Percentiles rank a stretch among this genome's conserved stretches.
Evolutionary conservation across 2,329 filamentous ascomycete species (phyloP).

Genomic region (Hymenoscyphus albidus): DNA sequence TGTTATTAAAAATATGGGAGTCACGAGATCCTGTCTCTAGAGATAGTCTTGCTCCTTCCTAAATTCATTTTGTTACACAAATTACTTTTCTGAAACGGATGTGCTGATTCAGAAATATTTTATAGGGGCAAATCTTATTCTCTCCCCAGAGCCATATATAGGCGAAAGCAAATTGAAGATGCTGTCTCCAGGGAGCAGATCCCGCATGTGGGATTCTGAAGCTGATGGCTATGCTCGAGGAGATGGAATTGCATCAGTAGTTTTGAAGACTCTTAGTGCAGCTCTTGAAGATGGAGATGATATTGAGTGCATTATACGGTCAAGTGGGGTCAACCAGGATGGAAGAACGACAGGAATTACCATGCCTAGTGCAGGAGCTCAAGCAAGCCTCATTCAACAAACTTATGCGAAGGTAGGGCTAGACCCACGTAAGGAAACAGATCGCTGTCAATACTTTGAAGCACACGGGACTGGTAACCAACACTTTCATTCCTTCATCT

Average conservation of each 20-base stretch:
- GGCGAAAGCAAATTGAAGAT: slow-evolving; percentile 36
- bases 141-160: slow-evolving; percentile 12
- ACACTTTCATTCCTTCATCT: not conserved
- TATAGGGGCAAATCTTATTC: slow-evolving; percentile 20
- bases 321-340: slow-evolving; percentile 37
- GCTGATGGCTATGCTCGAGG: not conserved
- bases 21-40: too few species aligned
- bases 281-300: slow-evolving; percentile 43
- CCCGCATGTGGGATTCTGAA: not conserved
- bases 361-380: slow-evolving; percentile 45
- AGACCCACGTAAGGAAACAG: slow-evolving; percentile 22
- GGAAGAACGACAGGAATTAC: slow-evolving; percentile 56
- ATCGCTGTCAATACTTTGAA: slow-evolving; percentile 11
- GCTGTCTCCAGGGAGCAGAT: not conserved
- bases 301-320: slow-evolving; percentile 50
- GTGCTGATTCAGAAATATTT: too few species aligned
- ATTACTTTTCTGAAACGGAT: too few species aligned
- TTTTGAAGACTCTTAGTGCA: slow-evolving; percentile 33
- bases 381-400: slow-evolving; percentile 30
- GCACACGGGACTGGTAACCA: slow-evolving; percentile 19
- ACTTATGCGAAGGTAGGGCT: slow-evolving; percentile 15
- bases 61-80: too few species aligned
- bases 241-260: not conserved
- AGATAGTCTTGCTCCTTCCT: too few species aligned
- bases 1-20: too few species aligned